Conservation (phyloP, 345 rosid species). For the Sisymbrium altissimum region DNA sequence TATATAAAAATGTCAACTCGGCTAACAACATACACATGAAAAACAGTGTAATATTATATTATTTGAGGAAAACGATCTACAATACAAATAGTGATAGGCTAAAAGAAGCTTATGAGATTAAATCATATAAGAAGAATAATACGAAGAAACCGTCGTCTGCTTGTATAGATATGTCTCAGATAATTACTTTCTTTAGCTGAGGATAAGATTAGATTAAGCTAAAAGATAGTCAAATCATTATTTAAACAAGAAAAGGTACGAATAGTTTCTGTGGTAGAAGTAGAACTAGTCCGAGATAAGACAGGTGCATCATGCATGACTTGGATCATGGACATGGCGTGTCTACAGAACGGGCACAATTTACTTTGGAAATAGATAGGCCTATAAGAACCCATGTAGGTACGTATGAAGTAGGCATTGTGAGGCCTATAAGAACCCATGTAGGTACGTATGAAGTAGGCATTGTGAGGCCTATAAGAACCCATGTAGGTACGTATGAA, state of each 20-base stretch:
- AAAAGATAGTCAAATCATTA: conserved; percentile 2
- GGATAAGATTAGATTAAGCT: not conserved
- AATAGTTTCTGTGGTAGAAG: conserved; percentile 16
- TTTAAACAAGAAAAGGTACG: conserved; percentile 3
- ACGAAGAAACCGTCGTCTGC: conserved; percentile 24
- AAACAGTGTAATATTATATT: not conserved
- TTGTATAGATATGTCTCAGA: conserved; percentile 8
- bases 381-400: not conserved
- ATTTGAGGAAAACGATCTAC: not conserved
- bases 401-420: not conserved
- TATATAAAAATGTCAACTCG: conserved; percentile 9
- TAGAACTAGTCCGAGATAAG: conserved; percentile 20
- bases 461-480: not conserved
- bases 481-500: no score
- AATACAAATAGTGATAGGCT: not conserved
- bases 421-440: no score
- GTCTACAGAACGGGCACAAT: not conserved
- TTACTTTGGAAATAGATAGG: not conserved
- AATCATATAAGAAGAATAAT: not conserved
- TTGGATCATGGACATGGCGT: conserved; percentile 10
- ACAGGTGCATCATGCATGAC: conserved; percentile 2
- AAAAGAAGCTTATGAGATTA: not conserved
- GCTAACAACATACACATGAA: not conserved
- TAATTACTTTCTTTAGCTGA: conserved; percentile 4
- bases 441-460: not conserved